Evolutionary conservation across 163 green algal genomes (phyloP), one percentile per base, ranked within the genome.

Genomic region (Smithsoniella earleae): DNA sequence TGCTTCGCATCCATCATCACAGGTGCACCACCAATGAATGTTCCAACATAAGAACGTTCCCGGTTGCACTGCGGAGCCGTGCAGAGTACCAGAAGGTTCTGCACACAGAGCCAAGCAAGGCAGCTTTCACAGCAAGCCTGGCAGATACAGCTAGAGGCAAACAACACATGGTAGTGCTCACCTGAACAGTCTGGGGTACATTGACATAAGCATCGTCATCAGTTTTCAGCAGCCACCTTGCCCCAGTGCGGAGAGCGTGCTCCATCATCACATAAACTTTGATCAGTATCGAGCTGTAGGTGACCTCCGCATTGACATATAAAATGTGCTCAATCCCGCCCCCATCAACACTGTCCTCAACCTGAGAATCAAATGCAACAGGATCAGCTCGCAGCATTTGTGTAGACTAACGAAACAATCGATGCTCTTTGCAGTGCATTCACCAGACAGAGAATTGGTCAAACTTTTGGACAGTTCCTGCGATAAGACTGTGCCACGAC

Each of bases 1-100:
- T 69, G 58, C 25, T 69, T 69, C n/a, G 58, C 58, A 18, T 69
- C 58, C 58, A 69, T 69, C n/a, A 69, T 38, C 3, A 69, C 58
- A 34, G 58, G 58, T 13, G 58, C 58, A 5, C 58, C 58, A 5
- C 58, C 58, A 38, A 69, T 34, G 25, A 69, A 69, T 16, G 58
- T 69, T 30, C 58, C 58, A 16, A 40, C 16, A 31, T 69, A 69
- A 4, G 20, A 20, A 31, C n/a, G 25, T 33, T 69, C 58, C 27
- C 20, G 58, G 58, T 69, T 13, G 25, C 58, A 69, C 58, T 69
- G 3, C 16, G 20, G 16, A 30, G 58, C 2, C 58, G 20, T 43
- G 58, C 58, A 69, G 30, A 69, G 25, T 33, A 22, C 16, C 58
- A 69, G 25, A 30, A 69, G 58, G 20, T 69, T 69, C 58, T 69